These are phyloP conservation scores for Mucor lusitanicus DNA, from an alignment of 371 early-diverging fungal genomes.

Conservation along the genomic window DNA sequence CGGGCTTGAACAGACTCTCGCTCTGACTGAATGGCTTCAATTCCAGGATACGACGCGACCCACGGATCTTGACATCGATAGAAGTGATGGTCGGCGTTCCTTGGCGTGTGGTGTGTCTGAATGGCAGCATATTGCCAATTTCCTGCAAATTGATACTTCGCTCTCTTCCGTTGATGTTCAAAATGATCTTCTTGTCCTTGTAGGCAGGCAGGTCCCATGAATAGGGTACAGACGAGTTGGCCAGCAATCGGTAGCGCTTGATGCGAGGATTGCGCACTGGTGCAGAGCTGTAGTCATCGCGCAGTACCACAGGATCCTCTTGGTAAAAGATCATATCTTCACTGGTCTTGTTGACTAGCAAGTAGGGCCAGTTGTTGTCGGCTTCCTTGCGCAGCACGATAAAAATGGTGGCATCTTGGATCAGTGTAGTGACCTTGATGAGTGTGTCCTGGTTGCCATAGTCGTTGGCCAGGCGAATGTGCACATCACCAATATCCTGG, in stretches of 20 bases:
- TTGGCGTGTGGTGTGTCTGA: conserved; percentile 63
- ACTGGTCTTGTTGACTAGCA: conserved; percentile 84
- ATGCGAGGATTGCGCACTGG: conserved; percentile 28
- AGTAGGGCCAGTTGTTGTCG: conserved; percentile 86
- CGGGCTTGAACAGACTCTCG: conserved; percentile 62
- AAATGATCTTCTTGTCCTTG: conserved; percentile 71
- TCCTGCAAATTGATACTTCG: conserved; percentile 85
- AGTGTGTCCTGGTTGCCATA: conserved; percentile 60
- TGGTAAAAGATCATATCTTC: conserved; percentile 85
- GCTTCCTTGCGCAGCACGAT: conserved; percentile 78
- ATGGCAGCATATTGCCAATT: conserved; percentile 86
- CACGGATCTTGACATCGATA: conserved; percentile 86
- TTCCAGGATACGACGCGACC: conserved; percentile 77
- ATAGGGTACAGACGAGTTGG: conserved; percentile 75
- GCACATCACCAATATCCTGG: conserved; percentile 83
- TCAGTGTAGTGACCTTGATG: conserved; percentile 72
- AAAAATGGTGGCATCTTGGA: conserved; percentile 91
- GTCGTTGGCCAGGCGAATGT: conserved; percentile 72
- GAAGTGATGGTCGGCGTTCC: conserved; percentile 61
- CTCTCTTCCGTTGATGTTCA: conserved; percentile 73
- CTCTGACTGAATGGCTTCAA: conserved; percentile 73
- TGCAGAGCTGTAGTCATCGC: conserved; percentile 34
- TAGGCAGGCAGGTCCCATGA: conserved; percentile 94
- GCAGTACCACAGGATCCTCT: conserved; percentile 43
- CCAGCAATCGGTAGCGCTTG: conserved; percentile 61